phyloP scores from a whole-genome alignment of 1,139 yeast genomes.

The Pichia terricola region DNA sequence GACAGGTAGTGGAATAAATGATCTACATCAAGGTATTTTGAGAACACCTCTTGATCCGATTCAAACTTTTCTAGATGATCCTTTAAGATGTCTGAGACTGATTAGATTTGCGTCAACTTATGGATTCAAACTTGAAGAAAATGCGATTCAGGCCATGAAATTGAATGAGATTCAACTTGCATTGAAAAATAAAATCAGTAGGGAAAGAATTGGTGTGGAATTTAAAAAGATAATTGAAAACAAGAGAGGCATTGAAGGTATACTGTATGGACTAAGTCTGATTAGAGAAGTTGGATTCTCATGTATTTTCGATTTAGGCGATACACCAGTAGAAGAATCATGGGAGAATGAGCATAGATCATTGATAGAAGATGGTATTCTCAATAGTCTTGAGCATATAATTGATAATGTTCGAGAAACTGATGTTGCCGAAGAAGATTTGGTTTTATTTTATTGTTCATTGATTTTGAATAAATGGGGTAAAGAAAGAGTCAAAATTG shows the following conservation, averaged over 20 bases:
- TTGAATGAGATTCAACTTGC: constrained; percentile 47
- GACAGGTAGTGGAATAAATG: constrained; percentile 66
- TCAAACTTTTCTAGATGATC: constrained; percentile 87
- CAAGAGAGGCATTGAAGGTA: constrained; percentile 29
- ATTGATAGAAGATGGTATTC: constrained; percentile 5
- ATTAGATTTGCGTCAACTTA: constrained; percentile 80
- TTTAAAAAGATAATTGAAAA: constrained; percentile 66
- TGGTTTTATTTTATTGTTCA: constrained; percentile 37
- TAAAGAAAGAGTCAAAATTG: constrained; percentile 26
- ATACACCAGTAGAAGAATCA: constrained; percentile 16
- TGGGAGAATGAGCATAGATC: constrained; percentile 7
- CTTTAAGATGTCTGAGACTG: constrained; percentile 75
- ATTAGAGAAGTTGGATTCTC: constrained; percentile 48
- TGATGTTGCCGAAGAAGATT: constrained; percentile 21
- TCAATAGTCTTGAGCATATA: constrained; percentile 3
- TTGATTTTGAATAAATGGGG: constrained; percentile 43
- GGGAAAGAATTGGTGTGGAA: constrained; percentile 88
- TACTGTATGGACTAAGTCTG: constrained; percentile 54
- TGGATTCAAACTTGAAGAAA: constrained; percentile 52
- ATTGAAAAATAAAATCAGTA: constrained; percentile 64
- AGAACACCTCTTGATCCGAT: constrained; percentile 82
- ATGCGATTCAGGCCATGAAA: constrained; percentile 59
- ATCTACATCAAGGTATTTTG: constrained; percentile 57
- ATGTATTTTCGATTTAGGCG: constrained; percentile 44
- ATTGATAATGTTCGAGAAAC: not conserved